Evolutionary conservation across 2,329 filamentous ascomycete genomes (phyloP), one percentile per base, ranked within the genome.

Genomic region (Acrodontium crateriforme): DNA sequence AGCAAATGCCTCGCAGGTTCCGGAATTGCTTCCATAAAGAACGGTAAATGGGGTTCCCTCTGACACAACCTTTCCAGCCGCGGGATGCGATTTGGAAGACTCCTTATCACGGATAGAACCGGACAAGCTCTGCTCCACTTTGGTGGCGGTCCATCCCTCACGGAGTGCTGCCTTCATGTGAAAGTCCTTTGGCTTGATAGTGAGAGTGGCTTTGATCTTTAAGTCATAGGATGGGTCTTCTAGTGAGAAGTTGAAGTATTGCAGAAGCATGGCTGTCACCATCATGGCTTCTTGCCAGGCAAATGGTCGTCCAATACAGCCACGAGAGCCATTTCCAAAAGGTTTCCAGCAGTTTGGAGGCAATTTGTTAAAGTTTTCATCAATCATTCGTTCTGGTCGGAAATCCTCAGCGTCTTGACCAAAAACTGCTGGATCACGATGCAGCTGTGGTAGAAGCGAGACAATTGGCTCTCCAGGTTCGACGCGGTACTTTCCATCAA

Each of bases 21-120:
- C 78, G 2, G 71, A 72, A 45, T 82, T 81, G 11, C 74, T 78
- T 2, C 79, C 79, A 44, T 79, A 84, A 23, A 74, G 67, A 12
- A 85, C 65, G n/a, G 67, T 67, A 37, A 85, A 58, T 4, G 16
- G 12, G 3, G 33, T 21, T 11, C 27, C 14, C 11, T 30, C 29
- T 12, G 27, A 33, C n/a, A n/a, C n/a, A n/a, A n/a, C n/a, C n/a
- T n/a, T n/a, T n/a, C n/a, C n/a, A n/a, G n/a, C n/a, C n/a, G n/a
- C n/a, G n/a, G n/a, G n/a, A n/a, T n/a, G n/a, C n/a, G n/a, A n/a
- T n/a, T n/a, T n/a, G 12, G 15, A 20, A 15, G 27, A 9, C 11
- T 27, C 29, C 12, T 20, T 15, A 42, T 41, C 26, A 52, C 46
- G 32, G 60, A 59, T 4, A 66, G 45, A 7, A 49, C 1, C 60